Evolutionary conservation across 192 early-diverging fungal genomes (phyloP).

Genomic region (Backusella circina): DNA sequence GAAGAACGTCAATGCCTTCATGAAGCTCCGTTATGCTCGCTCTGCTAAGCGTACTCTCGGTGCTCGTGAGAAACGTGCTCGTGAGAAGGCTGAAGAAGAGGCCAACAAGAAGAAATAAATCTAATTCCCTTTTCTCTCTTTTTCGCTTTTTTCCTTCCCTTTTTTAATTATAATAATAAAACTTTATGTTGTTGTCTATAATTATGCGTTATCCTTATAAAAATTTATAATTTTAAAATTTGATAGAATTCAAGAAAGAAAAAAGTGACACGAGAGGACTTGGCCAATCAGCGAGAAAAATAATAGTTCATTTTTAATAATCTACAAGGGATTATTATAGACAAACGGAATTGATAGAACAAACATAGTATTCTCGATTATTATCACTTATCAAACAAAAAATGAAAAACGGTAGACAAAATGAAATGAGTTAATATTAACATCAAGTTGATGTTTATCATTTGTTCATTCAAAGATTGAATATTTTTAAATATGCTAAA

Average conservation of each 20-base stretch:
- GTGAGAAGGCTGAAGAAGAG: constrained; percentile 82
- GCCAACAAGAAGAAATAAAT: constrained; percentile 49
- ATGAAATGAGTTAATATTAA: background rate
- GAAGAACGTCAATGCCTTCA: constrained; percentile 59
- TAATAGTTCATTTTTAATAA: background rate
- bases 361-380: background rate
- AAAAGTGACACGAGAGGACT: background rate
- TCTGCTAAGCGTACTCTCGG: constrained; percentile 74
- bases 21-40: constrained; percentile 75
- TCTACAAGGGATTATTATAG: background rate
- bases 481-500: background rate
- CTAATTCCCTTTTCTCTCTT: background rate
- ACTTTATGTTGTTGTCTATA: background rate
- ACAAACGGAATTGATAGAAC: background rate
- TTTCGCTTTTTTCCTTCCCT: background rate
- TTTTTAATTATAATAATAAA: background rate
- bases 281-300: background rate
- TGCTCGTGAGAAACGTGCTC: constrained; percentile 73
- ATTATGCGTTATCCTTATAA: background rate
- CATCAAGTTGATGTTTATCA: background rate
- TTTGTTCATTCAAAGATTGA: background rate
- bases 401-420: background rate
- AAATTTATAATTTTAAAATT: background rate
- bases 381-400: background rate
- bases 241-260: background rate